These are phyloP conservation scores for Platanthera zijinensis DNA, from an alignment of 106 monocot genomes.

Conservation along the genomic window DNA sequence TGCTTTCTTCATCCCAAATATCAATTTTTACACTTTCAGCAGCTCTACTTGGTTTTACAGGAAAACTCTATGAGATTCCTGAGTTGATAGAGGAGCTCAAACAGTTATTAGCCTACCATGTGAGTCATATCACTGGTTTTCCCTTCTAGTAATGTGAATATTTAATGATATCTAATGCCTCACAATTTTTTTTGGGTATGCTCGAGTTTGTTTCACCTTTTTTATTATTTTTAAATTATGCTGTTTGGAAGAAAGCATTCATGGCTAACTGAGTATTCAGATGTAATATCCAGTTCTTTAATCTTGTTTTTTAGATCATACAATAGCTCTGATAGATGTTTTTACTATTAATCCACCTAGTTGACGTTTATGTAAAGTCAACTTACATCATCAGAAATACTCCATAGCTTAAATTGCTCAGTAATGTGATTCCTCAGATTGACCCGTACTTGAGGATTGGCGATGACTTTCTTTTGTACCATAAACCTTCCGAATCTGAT, in stretches of 20 bases:
- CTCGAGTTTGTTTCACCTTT: not conserved
- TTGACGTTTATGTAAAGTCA: no score
- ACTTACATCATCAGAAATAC: not conserved
- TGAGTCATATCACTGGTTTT: conserved; percentile 23
- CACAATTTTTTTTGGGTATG: not conserved
- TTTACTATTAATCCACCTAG: not conserved
- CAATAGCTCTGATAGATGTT: not conserved
- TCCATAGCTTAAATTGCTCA: not conserved
- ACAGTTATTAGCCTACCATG: conserved; percentile 33
- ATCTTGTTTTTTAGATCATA: not conserved
- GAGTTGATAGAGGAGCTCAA: conserved; percentile 44
- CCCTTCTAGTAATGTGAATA: not conserved
- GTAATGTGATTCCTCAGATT: conserved; percentile 32
- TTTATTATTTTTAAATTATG: not conserved
- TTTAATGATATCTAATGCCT: not conserved
- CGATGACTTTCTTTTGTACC: conserved; percentile 61
- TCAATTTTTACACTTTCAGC: conserved; percentile 61
- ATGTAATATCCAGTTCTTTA: not conserved
- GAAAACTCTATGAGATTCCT: conserved; percentile 59
- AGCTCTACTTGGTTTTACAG: conserved; percentile 69
- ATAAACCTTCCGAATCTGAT: conserved; percentile 50
- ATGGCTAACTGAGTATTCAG: not conserved
- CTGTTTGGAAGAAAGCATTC: not conserved
- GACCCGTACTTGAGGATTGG: conserved; percentile 63
- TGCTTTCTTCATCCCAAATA: conserved; percentile 44